A percentile compares a stretch with the other conserved stretches of the same genome.
Evolutionary conservation across 805 yeast genomes (phyloP).

Genomic region (Spencermartinsiella europaea): DNA sequence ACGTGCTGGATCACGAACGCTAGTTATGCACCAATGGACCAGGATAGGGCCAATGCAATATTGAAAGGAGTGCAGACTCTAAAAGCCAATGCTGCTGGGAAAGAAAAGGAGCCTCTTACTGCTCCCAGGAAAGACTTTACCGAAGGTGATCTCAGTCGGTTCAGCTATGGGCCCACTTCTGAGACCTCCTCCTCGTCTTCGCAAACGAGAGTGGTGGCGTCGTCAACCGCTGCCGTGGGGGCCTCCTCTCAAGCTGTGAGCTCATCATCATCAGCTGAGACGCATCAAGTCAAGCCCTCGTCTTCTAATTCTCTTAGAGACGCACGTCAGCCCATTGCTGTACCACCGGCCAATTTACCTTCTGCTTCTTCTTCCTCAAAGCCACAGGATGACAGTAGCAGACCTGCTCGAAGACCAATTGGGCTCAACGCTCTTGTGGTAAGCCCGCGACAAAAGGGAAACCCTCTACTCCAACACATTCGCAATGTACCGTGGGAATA

Average conservation of each 20-base stretch:
- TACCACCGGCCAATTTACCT: background rate
- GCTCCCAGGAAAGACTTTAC: background rate
- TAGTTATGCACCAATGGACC: background rate
- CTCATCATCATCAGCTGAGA: background rate
- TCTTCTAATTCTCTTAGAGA: background rate
- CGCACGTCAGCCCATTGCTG: background rate
- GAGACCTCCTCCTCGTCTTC: background rate
- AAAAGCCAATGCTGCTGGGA: background rate
- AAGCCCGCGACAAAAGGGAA: slow-evolving; percentile 25
- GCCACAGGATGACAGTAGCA: background rate
- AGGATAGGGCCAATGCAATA: background rate
- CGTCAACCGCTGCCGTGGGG: background rate
- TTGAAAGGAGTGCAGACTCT: background rate
- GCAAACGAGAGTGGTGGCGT: background rate
- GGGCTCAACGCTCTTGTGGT: slow-evolving; percentile 14
- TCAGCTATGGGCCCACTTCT: background rate
- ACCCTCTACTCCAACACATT: slow-evolving; percentile 26
- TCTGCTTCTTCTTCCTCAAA: background rate
- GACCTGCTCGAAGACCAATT: slow-evolving; percentile 8
- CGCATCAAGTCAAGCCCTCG: no score
- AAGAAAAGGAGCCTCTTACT: no score
- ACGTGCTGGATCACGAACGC: no score
- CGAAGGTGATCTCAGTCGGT: background rate
- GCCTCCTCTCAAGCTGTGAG: background rate
- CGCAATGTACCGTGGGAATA: slow-evolving; percentile 21